These are phyloP conservation scores for Yamadazyma kitorensis DNA, from an alignment of 805 yeast species.

Conservation along the genomic window DNA sequence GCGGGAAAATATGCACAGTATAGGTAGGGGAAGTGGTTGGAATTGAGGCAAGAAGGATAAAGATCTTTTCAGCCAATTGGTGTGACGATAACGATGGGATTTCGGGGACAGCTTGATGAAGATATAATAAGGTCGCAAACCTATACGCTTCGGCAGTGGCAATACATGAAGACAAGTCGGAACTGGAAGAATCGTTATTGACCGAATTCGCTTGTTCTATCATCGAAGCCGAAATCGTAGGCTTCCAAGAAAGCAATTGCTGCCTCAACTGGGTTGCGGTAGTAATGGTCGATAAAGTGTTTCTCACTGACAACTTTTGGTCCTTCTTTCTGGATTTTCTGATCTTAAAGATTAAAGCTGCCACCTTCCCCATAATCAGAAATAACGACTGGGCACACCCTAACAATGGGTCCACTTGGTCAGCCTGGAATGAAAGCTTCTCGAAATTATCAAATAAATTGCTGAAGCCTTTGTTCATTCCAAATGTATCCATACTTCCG, in stretches of 20 bases:
- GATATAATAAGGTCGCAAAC: constrained; percentile 53
- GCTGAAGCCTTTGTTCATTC: constrained; percentile 11
- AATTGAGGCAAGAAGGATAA: constrained; percentile 59
- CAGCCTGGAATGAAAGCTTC: constrained; percentile 28
- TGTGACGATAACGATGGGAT: constrained; percentile 55
- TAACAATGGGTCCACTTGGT: constrained; percentile 58
- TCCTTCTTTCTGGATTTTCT: constrained; percentile 30
- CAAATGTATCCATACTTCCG: constrained; percentile 10
- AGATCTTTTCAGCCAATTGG: constrained; percentile 56
- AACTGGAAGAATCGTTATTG: constrained; percentile 22
- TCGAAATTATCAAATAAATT: constrained; percentile 41
- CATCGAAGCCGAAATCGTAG: constrained; percentile 39
- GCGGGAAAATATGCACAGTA: constrained; percentile 62
- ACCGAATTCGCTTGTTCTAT: constrained; percentile 17
- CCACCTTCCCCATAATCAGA: constrained; percentile 63
- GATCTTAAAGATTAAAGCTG: constrained; percentile 50
- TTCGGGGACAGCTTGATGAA: constrained; percentile 73
- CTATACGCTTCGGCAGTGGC: constrained; percentile 72
- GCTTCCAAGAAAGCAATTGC: constrained; percentile 57
- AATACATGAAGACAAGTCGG: constrained; percentile 59
- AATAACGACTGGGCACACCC: constrained; percentile 68
- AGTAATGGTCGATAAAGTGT: constrained; percentile 48
- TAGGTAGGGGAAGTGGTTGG: constrained; percentile 57
- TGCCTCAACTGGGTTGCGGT: constrained; percentile 53
- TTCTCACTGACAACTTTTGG: constrained; percentile 17